These are phyloP conservation scores for Mucor ambiguus DNA, from an alignment of 371 early-diverging fungal genomes.

Conservation along the genomic window DNA sequence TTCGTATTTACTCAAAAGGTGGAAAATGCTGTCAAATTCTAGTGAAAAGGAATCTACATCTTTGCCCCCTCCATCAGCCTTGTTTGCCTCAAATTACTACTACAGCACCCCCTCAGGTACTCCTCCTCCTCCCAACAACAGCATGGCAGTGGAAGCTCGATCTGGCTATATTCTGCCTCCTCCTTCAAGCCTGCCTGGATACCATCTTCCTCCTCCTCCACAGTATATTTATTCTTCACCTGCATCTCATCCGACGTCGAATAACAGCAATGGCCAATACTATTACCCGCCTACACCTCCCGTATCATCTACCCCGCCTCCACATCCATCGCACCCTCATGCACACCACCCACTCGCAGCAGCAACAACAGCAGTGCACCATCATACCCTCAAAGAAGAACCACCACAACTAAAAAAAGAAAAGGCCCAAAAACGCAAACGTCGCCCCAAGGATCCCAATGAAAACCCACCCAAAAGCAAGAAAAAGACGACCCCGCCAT, in stretches of 20 bases:
- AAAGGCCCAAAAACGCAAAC: constrained; percentile 22
- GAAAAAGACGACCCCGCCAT: constrained; percentile 19
- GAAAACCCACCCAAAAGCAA: constrained; percentile 11
- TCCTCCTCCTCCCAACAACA: neutral
- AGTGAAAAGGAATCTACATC: constrained; percentile 22
- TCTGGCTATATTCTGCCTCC: constrained; percentile 46
- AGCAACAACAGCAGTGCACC: neutral
- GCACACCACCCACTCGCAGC: neutral
- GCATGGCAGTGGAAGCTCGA: constrained; percentile 15
- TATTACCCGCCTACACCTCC: constrained; percentile 8
- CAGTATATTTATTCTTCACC: constrained; percentile 18
- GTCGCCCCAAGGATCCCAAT: constrained; percentile 10
- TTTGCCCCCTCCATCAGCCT: constrained; percentile 39
- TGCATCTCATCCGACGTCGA: constrained; percentile 2
- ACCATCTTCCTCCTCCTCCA: constrained; percentile 33
- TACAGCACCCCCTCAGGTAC: neutral
- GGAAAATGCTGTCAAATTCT: constrained; percentile 21
- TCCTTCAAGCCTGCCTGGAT: constrained; percentile 42
- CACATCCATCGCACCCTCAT: neutral
- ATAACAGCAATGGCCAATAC: constrained; percentile 4
- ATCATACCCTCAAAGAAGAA: constrained; percentile 9
- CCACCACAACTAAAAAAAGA: constrained; percentile 3
- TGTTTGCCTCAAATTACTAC: constrained; percentile 24
- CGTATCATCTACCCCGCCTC: neutral
- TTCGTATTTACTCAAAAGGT: neutral